phyloP scores from a whole-genome alignment of 805 yeast genomes.

The Starmerella apis region DNA sequence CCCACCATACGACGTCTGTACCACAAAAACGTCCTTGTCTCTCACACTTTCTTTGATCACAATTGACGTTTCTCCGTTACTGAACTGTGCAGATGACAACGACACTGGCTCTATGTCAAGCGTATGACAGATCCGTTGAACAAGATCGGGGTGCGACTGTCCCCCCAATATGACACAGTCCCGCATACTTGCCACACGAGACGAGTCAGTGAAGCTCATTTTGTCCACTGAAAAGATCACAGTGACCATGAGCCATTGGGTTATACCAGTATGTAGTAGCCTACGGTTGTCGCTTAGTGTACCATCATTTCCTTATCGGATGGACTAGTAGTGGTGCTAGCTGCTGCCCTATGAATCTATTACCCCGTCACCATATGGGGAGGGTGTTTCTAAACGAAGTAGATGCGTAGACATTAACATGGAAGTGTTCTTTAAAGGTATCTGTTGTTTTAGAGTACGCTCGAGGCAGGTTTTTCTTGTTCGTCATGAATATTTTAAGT shows the following conservation, averaged over 20 bases:
- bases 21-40: constrained; percentile 88
- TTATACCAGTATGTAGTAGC: neutral
- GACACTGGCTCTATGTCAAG: constrained; percentile 64
- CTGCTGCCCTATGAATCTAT: neutral
- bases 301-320: too few relatives aligned
- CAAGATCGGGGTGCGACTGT: constrained; percentile 72
- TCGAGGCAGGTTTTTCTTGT: too few relatives aligned
- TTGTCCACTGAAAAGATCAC: neutral
- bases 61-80: constrained; percentile 89
- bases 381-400: too few relatives aligned
- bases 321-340: too few relatives aligned
- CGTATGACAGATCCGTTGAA: constrained; percentile 62
- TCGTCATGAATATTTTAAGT: too few relatives aligned
- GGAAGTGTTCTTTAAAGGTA: too few relatives aligned
- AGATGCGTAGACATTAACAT: too few relatives aligned
- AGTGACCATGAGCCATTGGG: neutral
- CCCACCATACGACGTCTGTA: constrained; percentile 78
- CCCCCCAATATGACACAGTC: constrained; percentile 87
- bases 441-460: too few relatives aligned
- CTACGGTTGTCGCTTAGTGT: too few relatives aligned
- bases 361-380: too few relatives aligned
- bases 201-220: neutral
- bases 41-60: constrained; percentile 80
- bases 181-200: constrained; percentile 41
- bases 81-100: constrained; percentile 40